phyloP scores from a whole-genome alignment of 192 early-diverging fungal species.

The Coemansia sp. region DNA sequence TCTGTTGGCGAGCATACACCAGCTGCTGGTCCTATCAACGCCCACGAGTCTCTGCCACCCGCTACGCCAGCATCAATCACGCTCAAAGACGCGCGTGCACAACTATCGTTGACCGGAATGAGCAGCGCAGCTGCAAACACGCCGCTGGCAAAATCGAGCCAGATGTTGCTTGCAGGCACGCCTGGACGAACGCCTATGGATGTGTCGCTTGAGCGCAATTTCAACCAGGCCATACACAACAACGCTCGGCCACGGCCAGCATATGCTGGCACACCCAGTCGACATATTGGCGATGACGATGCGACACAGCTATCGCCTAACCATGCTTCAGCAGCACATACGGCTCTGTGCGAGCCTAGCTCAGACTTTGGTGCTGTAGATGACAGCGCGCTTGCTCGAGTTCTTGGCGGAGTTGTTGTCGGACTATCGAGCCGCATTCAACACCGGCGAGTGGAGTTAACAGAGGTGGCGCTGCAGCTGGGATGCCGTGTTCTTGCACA shows the following conservation, averaged over 20 bases:
- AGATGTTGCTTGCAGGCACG: slow-evolving; percentile 14
- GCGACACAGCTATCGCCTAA: slow-evolving; percentile 40
- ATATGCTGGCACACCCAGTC: not conserved
- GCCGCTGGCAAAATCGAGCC: not conserved
- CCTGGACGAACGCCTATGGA: slow-evolving; percentile 47
- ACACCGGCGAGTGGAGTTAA: slow-evolving; percentile 38
- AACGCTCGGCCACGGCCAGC: not conserved
- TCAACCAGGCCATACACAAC: slow-evolving; percentile 37
- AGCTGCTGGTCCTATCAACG: not conserved
- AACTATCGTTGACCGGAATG: not conserved
- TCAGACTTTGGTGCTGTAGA: not conserved
- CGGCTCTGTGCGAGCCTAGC: not conserved
- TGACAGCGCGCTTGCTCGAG: not conserved
- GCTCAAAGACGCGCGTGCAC: not conserved
- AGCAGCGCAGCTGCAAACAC: slow-evolving; percentile 13
- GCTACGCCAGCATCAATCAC: not conserved
- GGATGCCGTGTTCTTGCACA: slow-evolving; percentile 34
- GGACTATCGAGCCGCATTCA: slow-evolving; percentile 37
- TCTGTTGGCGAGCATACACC: not conserved
- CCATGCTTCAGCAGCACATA: not conserved
- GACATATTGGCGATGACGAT: slow-evolving; percentile 10
- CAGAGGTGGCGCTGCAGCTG: slow-evolving; percentile 26
- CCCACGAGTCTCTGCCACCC: not conserved
- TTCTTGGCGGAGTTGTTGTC: slow-evolving; percentile 34
- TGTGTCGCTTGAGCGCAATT: slow-evolving; percentile 39